A percentile compares a stretch with the other conserved stretches of the same genome.
phyloP scores from a whole-genome alignment of 2,329 filamentous ascomycete genomes.

The Lithohypha guttulata region DNA sequence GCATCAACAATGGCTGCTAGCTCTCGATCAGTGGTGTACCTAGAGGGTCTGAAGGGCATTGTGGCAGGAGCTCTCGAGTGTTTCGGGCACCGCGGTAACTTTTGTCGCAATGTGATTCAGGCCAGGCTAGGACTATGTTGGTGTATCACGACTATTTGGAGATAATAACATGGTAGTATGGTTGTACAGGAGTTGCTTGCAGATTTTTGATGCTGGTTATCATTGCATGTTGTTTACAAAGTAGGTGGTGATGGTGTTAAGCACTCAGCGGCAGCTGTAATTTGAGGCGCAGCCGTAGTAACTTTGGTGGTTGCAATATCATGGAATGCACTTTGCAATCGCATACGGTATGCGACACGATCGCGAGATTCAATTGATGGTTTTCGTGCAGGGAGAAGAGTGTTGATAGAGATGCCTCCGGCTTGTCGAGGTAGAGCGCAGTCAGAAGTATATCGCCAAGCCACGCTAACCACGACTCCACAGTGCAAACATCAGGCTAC shows the following conservation, averaged over 20 bases:
- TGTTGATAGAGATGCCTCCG: background rate
- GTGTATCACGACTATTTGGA: too few relatives aligned
- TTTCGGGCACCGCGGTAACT: background rate
- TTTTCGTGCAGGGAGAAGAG: background rate
- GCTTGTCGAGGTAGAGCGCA: constrained; percentile 3
- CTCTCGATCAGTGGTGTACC: constrained; percentile 24
- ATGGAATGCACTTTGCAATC: too few relatives aligned
- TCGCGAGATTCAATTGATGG: background rate
- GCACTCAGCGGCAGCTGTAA: background rate
- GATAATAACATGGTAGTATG: too few relatives aligned
- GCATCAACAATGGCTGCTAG: constrained; percentile 34
- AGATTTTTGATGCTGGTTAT: background rate
- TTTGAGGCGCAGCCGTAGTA: background rate
- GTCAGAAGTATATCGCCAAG: constrained; percentile 14
- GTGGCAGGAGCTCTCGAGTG: background rate
- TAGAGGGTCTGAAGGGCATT: constrained; percentile 3
- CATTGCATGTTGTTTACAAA: background rate
- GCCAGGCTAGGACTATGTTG: too few relatives aligned
- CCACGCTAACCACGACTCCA: constrained; percentile 1
- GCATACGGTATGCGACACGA: background rate
- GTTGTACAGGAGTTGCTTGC: too few relatives aligned
- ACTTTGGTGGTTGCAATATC: too few relatives aligned
- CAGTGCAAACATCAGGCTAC: constrained; percentile 2
- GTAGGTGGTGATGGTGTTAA: background rate
- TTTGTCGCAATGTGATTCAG: background rate